Conservation (phyloP, 2,329 filamentous ascomycete genomes). For the Lachnellula suecica region DNA sequence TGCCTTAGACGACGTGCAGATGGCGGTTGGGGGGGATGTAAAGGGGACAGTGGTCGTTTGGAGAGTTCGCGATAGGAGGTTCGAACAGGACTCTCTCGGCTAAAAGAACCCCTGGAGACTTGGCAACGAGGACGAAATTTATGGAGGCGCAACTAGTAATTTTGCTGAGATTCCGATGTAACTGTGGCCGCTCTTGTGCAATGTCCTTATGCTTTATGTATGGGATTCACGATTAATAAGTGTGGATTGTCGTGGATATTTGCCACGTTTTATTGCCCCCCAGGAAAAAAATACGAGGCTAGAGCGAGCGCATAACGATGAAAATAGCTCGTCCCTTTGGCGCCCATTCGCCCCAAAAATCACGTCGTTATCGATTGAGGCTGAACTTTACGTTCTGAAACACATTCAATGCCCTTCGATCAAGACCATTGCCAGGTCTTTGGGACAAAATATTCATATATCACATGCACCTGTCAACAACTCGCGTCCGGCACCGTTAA, state of each 20-base stretch:
- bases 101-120: constrained; percentile 11
- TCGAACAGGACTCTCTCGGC: constrained; percentile 2
- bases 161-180: not conserved
- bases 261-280: too few species aligned
- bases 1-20: constrained; percentile 14
- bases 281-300: too few species aligned
- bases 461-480: not conserved
- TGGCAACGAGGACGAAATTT: not conserved
- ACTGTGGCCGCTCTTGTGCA: not conserved
- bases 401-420: too few species aligned
- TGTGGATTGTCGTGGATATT: too few species aligned
- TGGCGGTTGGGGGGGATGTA: constrained; percentile 6
- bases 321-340: too few species aligned
- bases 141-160: not conserved
- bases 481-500: not conserved
- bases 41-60: constrained; percentile 16
- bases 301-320: too few species aligned
- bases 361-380: constrained; percentile 17
- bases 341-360: not conserved
- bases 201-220: too few species aligned
- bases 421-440: too few species aligned
- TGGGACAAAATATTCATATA: too few species aligned
- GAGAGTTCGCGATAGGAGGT: constrained; percentile 17
- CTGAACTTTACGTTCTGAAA: too few species aligned
- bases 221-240: too few species aligned